phyloP scores from a whole-genome alignment of 2,329 filamentous ascomycete species.

The Sclerotinia trifoliorum region DNA sequence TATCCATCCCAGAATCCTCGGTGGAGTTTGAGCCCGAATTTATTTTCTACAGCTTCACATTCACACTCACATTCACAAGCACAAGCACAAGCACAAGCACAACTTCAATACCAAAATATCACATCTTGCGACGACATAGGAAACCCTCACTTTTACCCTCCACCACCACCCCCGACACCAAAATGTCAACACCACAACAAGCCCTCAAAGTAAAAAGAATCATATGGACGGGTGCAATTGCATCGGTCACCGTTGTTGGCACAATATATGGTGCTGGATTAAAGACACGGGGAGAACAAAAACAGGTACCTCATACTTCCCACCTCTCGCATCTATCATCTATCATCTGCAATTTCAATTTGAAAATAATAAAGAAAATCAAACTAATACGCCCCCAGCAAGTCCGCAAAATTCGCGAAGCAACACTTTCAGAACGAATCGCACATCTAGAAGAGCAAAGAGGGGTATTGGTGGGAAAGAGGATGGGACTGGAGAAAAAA shows the following conservation, averaged over 20 bases:
- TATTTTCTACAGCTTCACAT: background rate
- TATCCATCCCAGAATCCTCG: background rate
- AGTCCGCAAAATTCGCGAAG: constrained; percentile 48
- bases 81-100: background rate
- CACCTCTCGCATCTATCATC: background rate
- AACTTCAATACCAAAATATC: background rate
- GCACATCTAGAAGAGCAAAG: constrained; percentile 51
- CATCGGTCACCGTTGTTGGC: constrained; percentile 56
- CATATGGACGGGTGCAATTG: constrained; percentile 54
- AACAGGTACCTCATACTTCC: constrained; percentile 45
- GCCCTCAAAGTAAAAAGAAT: constrained; percentile 46
- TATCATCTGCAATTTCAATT: no score
- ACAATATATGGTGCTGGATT: constrained; percentile 59
- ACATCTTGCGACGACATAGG: background rate
- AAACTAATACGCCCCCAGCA: constrained; percentile 38
- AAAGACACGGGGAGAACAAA: constrained; percentile 52
- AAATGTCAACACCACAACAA: constrained; percentile 33
- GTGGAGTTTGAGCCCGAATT: background rate
- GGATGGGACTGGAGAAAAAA: constrained; percentile 55
- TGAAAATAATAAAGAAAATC: background rate
- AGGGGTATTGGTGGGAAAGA: constrained; percentile 50
- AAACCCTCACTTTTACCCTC: background rate
- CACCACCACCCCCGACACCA: background rate
- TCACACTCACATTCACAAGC: no score
- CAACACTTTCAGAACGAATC: constrained; percentile 54